Base-by-base conservation (phyloP, 2,329 filamentous ascomycete species). In the Microsporum ferrugineum region DNA sequence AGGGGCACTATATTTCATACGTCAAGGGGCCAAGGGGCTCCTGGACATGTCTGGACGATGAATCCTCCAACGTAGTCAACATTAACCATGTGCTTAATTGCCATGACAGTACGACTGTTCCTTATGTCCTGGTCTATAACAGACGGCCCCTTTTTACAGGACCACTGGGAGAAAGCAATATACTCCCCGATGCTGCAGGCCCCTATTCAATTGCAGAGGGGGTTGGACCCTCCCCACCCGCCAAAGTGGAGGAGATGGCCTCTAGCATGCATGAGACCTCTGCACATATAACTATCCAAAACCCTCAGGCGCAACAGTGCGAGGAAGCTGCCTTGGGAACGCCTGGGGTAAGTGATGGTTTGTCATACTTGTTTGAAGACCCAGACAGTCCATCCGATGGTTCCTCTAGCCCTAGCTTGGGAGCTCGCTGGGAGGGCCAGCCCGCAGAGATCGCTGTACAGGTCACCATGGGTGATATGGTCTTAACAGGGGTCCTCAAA, bases 401-500 rank as follows among this genome's bases (percentile, higher is more conserved):
- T 17, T n/a, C 14, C 14, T 10, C 23, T 14, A 36, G 23, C 34
- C 55, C 55, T 3, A 29, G 36, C 27, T 29, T 27, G 6, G 36
- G 17, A 12, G 34, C 39, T 6, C 58, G 58, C 39, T 63, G 58
- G 63, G 60, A 61, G 34, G 63, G 61, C 23, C 63, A 63, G 49
- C 61, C 45, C 34, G 63, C 62, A 36, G 58, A 64, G 41, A 62
- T 63, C 27, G 33, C 29, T 27, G 39, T 65, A 34, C 58, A 62
- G 10, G 55, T 65, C 29, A 63, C 60, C n/a, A 58, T 63, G 59
- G 61, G 62, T 8, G 57, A 63, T 34, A 61, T 63, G 55, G 41
- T 60, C 41, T 51, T 64, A 36, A 62, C 57, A 3, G 63, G 64
- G 14, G 53, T 47, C 6, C 31, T 65, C 23, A 58, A 58, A n/a